Base-by-base conservation (phyloP, 2,329 filamentous ascomycete species). In the Xylariales sp. region DNA sequence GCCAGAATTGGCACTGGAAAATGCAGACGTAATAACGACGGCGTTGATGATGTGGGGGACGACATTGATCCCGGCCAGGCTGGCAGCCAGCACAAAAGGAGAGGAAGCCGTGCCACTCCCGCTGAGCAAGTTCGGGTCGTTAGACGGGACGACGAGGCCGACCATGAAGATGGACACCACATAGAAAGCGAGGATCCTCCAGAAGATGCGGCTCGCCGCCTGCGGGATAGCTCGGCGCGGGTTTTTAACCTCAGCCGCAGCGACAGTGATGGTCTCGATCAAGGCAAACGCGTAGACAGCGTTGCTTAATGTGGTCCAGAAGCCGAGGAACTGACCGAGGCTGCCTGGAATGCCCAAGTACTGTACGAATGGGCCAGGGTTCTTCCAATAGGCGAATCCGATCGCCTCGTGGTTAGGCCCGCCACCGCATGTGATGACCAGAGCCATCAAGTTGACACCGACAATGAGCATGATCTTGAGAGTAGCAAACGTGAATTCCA, bases 81-180 rank as follows among this genome's bases (percentile, higher is more conserved):
- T 52, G 18, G 71, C 68, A 6, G 67, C 70, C 33, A 76, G 71
- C 25, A 74, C 72, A 56, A 70, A 77, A 1, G 74, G 74, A 5
- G 69, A 74, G 3, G 61, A 57, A 12, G 57, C 60, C 13, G 60
- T 62, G 6, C 55, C 58, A 2, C 50, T 45, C 1, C 52, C 49
- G 1, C 57, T 52, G 8, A 71, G 51, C 2, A 47, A 35, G 5
- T 14, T 17, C 13, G 31, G 25, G 24, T 38, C 13, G 15, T 35
- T 19, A n/a, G n/a, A n/a, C n/a, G n/a, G n/a, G n/a, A n/a, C n/a
- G n/a, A n/a, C n/a, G 5, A 42, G 15, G 11, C 35, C 36, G 10
- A 43, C 27, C 29, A 41, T 35, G 35, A 47, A 33, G 17, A 37
- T 37, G 13, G 37, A 33, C 4, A 47, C 16, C 5, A 47, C 20